Evolutionary conservation across 495 filamentous ascomycete genomes (phyloP).

Genomic region (Evernia prunastri): DNA sequence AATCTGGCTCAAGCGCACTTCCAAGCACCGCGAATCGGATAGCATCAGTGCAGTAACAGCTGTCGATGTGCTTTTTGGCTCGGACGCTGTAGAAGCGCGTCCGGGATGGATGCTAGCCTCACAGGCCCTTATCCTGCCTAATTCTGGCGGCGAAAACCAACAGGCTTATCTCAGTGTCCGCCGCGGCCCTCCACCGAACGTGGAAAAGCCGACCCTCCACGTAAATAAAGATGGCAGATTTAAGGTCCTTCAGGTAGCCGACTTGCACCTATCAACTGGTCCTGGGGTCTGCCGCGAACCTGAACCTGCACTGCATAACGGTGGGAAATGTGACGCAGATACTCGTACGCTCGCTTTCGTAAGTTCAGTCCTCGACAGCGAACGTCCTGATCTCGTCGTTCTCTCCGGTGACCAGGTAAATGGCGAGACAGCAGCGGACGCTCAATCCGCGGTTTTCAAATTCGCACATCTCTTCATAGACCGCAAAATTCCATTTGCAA

Average conservation of each 20-base stretch:
- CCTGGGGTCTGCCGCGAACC: constrained; percentile 77
- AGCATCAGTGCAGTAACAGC: constrained; percentile 71
- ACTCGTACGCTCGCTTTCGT: constrained; percentile 88
- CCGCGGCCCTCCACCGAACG: constrained; percentile 54
- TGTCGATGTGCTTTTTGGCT: constrained; percentile 86
- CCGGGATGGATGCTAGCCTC: constrained; percentile 72
- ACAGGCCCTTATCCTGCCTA: constrained; percentile 56
- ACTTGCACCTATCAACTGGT: constrained; percentile 87
- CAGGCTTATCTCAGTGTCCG: constrained; percentile 69
- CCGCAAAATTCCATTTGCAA: constrained; percentile 83
- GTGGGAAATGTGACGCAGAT: constrained; percentile 82
- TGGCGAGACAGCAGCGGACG: constrained; percentile 84
- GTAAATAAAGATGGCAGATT: constrained; percentile 87
- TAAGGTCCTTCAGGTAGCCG: constrained; percentile 92
- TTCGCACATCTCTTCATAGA: constrained; percentile 79
- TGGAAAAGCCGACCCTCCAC: constrained; percentile 60
- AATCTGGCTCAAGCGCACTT: constrained; percentile 79
- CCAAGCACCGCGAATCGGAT: constrained; percentile 70
- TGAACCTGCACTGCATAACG: constrained; percentile 61
- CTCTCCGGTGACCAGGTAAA: constrained; percentile 93
- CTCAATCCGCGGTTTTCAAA: constrained; percentile 92
- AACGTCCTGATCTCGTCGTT: constrained; percentile 86
- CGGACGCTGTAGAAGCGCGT: constrained; percentile 86
- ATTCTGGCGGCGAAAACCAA: constrained; percentile 52
- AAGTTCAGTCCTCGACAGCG: constrained; percentile 70